Percentiles rank a stretch among this genome's conserved stretches.
Conservation (phyloP, 345 rosid species). For the Syzygium oleosum region DNA sequence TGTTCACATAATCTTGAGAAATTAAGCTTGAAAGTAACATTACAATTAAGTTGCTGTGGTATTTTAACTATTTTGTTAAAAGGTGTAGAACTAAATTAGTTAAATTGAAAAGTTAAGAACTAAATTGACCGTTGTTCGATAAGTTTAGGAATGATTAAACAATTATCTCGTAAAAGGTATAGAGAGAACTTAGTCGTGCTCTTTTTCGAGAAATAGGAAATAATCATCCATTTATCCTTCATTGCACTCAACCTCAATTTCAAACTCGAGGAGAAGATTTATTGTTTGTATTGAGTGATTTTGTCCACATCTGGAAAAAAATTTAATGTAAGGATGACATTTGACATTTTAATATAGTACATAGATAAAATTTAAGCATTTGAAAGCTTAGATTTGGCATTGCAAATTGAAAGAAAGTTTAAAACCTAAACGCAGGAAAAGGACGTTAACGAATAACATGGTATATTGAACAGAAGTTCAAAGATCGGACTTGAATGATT, state of each 20-base stretch:
- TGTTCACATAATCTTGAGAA: background rate
- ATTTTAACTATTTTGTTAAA: background rate
- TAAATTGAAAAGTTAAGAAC: background rate
- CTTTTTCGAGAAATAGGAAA: background rate
- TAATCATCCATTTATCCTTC: background rate
- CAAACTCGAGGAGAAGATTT: background rate
- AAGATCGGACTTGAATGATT: background rate
- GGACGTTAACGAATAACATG: background rate
- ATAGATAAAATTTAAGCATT: too few species aligned
- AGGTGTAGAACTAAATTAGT: background rate
- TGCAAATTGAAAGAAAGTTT: background rate
- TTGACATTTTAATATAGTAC: background rate
- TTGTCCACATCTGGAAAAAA: background rate
- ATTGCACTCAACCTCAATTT: background rate
- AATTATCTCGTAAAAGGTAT: background rate
- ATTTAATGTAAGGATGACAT: background rate
- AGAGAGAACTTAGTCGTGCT: background rate
- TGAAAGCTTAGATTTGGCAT: background rate
- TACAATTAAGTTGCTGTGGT: too few species aligned
- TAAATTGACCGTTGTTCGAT: fast-evolving
- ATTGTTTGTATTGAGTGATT: background rate
- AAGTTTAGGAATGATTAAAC: background rate
- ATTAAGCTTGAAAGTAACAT: background rate
- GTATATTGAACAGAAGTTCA: background rate
- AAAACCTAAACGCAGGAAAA: background rate